Base-by-base conservation (phyloP, 202 grass and related monocot species). In the Zoysia matrella region DNA sequence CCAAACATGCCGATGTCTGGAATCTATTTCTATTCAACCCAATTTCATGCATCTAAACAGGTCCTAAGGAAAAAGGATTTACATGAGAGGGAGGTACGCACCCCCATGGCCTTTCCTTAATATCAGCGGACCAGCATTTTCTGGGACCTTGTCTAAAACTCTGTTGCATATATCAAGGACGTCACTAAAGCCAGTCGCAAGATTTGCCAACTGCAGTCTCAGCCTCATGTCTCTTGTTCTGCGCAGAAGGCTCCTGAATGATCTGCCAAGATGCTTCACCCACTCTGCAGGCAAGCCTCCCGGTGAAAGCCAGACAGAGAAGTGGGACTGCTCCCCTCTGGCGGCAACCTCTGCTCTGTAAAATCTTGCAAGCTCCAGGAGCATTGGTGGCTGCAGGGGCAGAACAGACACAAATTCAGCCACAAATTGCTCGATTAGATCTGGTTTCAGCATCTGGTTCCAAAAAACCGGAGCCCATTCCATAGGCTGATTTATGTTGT, bases 381-480 rank as follows among this genome's bases (percentile, higher is more conserved):
- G 89, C 86, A 91, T 95, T 15, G 90, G 79, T 75, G 95, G 92
- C 67, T 98, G 95, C 47, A 95, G 83, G 18, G 95, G 95, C 46
- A 95, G 80, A 65, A 98, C 90, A 11, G 75, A 82, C 1, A 98
- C 92, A 83, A 98, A 98, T 56, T 98, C 90, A 44, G 88, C 92
- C 42, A 98, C 90, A 60, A 95, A 93, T 80, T 88, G 86, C 73
- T 98, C 95, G 3, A 98, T 91, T 60, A 98, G 60, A 81, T 95
- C 92, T 45, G 95, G 95, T 65, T 91, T 95, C n/a, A 93, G 75
- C 95, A 95, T 95, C 60, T 88, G 90, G 67, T 90, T 91, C 95
- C 95, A 93, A 39, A 98, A 85, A 47, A 98, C 95, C 42, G 92
- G 95, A 43, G 95, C 89, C 92, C 92, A 98, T 82, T 98, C 90